Evolutionary conservation across 257 asterid genomes (phyloP).

Genomic region (Ligustrum vulgare): DNA sequence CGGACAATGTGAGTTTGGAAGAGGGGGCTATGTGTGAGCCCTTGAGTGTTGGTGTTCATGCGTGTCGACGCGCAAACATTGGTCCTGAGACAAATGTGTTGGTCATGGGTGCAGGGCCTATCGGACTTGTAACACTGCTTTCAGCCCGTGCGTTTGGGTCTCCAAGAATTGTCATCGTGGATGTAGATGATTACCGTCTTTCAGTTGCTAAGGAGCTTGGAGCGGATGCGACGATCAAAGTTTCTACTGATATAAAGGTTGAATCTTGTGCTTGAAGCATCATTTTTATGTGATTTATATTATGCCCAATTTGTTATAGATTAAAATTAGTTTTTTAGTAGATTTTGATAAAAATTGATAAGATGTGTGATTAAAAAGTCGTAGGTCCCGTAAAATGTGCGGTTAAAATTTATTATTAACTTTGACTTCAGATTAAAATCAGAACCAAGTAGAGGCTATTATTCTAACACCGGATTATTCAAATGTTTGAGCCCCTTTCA

Average conservation of each 20-base stretch:
- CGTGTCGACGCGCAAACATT: constrained; percentile 84
- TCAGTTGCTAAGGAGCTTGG: constrained; percentile 81
- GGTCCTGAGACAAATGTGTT: constrained; percentile 78
- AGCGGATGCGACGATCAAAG: constrained; percentile 67
- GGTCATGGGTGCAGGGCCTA: constrained; percentile 94
- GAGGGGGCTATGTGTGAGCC: constrained; percentile 99
- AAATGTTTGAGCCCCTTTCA: background rate
- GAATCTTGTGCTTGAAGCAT: constrained; percentile 7
- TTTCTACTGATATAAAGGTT: constrained; percentile 61
- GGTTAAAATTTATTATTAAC: too few species aligned
- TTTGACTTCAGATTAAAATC: too few species aligned
- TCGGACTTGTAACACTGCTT: constrained; percentile 80
- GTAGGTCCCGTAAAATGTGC: too few species aligned
- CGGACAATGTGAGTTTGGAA: constrained; percentile 81
- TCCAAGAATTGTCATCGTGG: constrained; percentile 69
- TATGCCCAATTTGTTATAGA: too few species aligned
- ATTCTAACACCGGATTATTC: background rate
- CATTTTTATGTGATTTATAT: background rate
- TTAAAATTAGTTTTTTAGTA: too few species aligned
- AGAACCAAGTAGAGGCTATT: too few species aligned
- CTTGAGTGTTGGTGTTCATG: constrained; percentile 89
- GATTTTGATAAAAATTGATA: too few species aligned
- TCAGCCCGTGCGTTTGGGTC: constrained; percentile 94
- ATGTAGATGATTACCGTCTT: constrained; percentile 71
- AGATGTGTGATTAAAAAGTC: too few species aligned